Base-by-base conservation (phyloP, 2,329 filamentous ascomycete genomes). In the Fusarium burgessii region DNA sequence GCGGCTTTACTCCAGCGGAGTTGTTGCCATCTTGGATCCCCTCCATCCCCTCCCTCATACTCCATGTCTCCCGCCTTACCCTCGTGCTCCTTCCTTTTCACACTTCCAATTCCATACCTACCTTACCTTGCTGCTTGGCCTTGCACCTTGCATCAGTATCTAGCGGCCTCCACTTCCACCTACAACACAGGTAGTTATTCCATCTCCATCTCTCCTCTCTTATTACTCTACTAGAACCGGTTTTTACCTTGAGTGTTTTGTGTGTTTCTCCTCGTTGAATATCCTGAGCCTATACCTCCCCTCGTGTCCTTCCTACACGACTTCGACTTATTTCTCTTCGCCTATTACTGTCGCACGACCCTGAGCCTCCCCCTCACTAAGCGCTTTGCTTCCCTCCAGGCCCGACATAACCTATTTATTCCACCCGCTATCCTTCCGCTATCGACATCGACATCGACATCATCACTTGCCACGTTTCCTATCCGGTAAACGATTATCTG, bases 281-380 rank as follows among this genome's bases (percentile, higher is more conserved):
- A 47, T 38, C 32, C 47, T 46, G 40, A 50, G 32, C 20, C 20
- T 62, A 18, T 55, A 32, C 20, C 18, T 52, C 42, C 33, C 42
- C 56, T 62, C 45, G 36, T 42, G 33, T 35, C 55, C 58, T 43
- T 50, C 42, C 29, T 29, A 29, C 33, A 62, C 59, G n/a, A 56
- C 54, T 43, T 42, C 62, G 52, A 67, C 54, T 36, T 45, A 32
- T 41, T 51, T 46, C 58, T 54, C 58, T 54, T 70, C 52, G 36
- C 58, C 55, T 55, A 49, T 49, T 42, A 57, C 58, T 70, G 52
- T 66, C 51, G 58, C 62, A 72, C 70, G 61, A 73, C 66, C 69
- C 57, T 60, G 61, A 66, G 42, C 58, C 58, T 69, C 58, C 64
- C 73, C 73, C 72, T 65, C 62, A 72, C 58, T 54, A 58, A 67